phyloP scores from a whole-genome alignment of 768 basidiomycete species.

The Kwoniella heveanensis region DNA sequence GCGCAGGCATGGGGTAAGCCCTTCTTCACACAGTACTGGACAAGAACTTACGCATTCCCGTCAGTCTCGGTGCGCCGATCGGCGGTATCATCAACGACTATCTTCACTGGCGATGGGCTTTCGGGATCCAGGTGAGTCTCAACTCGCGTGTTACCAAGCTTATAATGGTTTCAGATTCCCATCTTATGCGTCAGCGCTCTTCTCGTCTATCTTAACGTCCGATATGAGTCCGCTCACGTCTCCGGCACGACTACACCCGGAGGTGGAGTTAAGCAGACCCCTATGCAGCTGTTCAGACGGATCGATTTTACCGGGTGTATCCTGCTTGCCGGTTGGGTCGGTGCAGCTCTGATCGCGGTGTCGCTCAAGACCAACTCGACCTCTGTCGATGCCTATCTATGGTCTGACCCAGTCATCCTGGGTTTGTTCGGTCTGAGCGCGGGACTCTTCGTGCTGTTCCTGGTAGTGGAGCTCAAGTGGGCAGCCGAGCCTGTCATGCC shows the following conservation, averaged over 20 bases:
- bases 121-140: conserved; percentile 36
- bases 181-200: conserved; percentile 5
- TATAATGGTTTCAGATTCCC: conserved; percentile 12
- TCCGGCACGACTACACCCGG: conserved; percentile 14
- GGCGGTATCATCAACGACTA: conserved; percentile 68
- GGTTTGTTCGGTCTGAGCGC: conserved; percentile 66
- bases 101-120: conserved; percentile 70
- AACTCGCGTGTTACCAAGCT: neutral
- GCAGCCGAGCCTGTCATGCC: conserved; percentile 90
- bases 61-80: conserved; percentile 55
- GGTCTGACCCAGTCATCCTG: conserved; percentile 67
- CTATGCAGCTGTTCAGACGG: conserved; percentile 26
- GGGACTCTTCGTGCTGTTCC: conserved; percentile 65
- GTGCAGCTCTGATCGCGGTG: conserved; percentile 51
- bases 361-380: conserved; percentile 55
- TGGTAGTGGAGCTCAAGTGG: conserved; percentile 76
- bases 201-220: conserved; percentile 15
- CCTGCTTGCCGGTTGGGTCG: conserved; percentile 47
- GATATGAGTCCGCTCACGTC: conserved; percentile 13
- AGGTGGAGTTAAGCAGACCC: conserved; percentile 8
- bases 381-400: conserved; percentile 73
- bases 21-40: too few relatives aligned
- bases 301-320: conserved; percentile 52
- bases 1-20: conserved; percentile 21
- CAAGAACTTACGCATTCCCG: too few relatives aligned